Percentiles rank a stretch among this genome's conserved stretches.
phyloP scores from a whole-genome alignment of 257 asterid species.

The Solanum ossicruentum region DNA sequence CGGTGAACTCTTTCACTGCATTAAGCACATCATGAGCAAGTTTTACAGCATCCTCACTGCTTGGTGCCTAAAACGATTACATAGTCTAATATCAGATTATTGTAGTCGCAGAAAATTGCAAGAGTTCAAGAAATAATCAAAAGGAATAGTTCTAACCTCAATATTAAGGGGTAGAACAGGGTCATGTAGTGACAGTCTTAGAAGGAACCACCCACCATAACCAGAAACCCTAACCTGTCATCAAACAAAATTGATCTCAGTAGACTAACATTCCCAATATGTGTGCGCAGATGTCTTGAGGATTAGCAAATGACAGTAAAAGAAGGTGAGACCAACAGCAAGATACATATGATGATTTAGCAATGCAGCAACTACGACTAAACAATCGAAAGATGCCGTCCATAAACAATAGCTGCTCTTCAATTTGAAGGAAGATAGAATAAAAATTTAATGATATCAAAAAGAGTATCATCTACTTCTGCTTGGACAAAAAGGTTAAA shows the following conservation, averaged over 20 bases:
- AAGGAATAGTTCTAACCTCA: constrained; percentile 38
- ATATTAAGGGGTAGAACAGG: constrained; percentile 94
- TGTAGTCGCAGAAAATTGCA: neutral
- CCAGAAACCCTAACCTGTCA: constrained; percentile 85
- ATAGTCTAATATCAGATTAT: neutral
- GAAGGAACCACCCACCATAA: constrained; percentile 97
- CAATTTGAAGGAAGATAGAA: neutral
- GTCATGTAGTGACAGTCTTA: constrained; percentile 96
- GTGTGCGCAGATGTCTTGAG: neutral
- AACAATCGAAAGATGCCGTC: neutral
- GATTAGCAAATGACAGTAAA: neutral
- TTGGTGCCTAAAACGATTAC: constrained; percentile 45
- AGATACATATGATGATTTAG: neutral
- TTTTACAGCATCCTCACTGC: constrained; percentile 58
- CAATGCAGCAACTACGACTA: neutral
- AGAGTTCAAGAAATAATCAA: neutral
- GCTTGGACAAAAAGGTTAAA: neutral
- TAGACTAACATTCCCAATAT: neutral
- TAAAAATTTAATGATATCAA: neutral
- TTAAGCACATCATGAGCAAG: constrained; percentile 62
- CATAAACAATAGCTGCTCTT: neutral
- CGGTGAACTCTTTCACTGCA: constrained; percentile 47
- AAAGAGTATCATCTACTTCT: neutral
- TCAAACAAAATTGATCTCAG: neutral
- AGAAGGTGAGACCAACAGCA: neutral